Percentiles rank a stretch among this genome's conserved stretches.
Conservation (phyloP, 2,329 filamentous ascomycete species). For the Daldinia eschscholtzii region DNA sequence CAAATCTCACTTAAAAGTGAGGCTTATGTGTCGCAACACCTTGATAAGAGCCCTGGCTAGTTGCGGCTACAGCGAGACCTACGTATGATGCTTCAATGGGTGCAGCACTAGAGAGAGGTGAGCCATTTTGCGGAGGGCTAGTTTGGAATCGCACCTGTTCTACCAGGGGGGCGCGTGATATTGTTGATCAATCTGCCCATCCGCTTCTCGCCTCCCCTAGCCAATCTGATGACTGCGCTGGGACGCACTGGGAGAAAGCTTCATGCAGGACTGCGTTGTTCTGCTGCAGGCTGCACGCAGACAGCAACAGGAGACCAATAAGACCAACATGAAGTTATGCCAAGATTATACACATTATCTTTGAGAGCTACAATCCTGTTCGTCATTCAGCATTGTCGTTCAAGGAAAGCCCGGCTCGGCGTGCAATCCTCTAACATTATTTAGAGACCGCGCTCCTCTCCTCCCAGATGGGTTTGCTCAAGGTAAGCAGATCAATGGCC, state of each 20-base stretch:
- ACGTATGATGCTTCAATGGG: not conserved
- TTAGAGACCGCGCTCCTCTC: slow-evolving; percentile 20
- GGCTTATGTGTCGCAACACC: slow-evolving; percentile 22
- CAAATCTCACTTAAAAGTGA: slow-evolving; percentile 10
- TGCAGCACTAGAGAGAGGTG: slow-evolving; percentile 3
- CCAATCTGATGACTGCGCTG: slow-evolving; percentile 25
- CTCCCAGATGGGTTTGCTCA: slow-evolving; percentile 14
- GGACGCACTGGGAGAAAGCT: slow-evolving; percentile 17
- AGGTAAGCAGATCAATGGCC: not conserved
- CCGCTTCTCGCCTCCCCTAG: slow-evolving; percentile 6
- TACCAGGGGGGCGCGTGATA: slow-evolving; percentile 14
- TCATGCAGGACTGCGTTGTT: slow-evolving; percentile 40
- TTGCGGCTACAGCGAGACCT: slow-evolving; percentile 7
- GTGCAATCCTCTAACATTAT: slow-evolving; percentile 12
- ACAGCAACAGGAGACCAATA: slow-evolving; percentile 19
- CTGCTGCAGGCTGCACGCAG: slow-evolving; percentile 34
- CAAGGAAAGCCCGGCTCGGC: not conserved
- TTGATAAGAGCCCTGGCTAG: slow-evolving; percentile 8
- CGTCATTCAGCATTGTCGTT: slow-evolving; percentile 14
- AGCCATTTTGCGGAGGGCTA: not conserved
- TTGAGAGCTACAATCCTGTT: slow-evolving; percentile 21
- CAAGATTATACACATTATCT: slow-evolving; percentile 16
- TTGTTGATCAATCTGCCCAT: slow-evolving; percentile 16
- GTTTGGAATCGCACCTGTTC: slow-evolving; percentile 1
- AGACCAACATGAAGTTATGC: slow-evolving; percentile 17